These are phyloP conservation scores for Clonostachys rhizophaga DNA, from an alignment of 2,329 filamentous ascomycete species.

Conservation along the genomic window DNA sequence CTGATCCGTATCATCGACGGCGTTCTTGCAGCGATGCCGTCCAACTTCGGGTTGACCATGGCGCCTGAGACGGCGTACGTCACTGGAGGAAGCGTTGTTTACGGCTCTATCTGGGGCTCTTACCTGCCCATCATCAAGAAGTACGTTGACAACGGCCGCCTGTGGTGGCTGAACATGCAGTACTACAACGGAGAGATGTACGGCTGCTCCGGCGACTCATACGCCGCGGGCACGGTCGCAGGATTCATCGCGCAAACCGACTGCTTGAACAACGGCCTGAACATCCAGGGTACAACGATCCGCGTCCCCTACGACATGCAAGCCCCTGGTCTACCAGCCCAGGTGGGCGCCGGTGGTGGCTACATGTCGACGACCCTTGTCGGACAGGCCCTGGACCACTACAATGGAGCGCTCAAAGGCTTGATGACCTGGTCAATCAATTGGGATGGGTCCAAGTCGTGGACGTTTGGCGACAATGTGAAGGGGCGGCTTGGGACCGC, in stretches of 20 bases:
- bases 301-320: constrained; percentile 24
- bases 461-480: constrained; percentile 25
- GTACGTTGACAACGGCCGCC: constrained; percentile 24
- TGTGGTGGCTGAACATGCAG: constrained; percentile 30
- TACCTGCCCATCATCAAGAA: constrained; percentile 29
- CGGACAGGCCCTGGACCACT: constrained; percentile 19
- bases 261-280: constrained; percentile 23
- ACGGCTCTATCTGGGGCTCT: constrained; percentile 25
- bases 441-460: constrained; percentile 25
- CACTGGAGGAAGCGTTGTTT: constrained; percentile 20
- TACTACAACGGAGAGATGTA: constrained; percentile 31
- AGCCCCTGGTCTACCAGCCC: constrained; percentile 25
- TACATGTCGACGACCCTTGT: constrained; percentile 22
- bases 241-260: constrained; percentile 27
- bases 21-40: constrained; percentile 42
- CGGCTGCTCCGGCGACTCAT: constrained; percentile 23
- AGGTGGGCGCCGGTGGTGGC: constrained; percentile 21
- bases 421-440: constrained; percentile 30
- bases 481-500: constrained; percentile 4
- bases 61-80: constrained; percentile 29
- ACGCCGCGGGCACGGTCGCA: constrained; percentile 19
- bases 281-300: constrained; percentile 21
- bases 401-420: constrained; percentile 22
- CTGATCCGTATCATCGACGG: constrained; percentile 27
- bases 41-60: constrained; percentile 53